These are phyloP conservation scores for Polygonum maritimum DNA, from an alignment of 148 eudicot genomes.

Conservation along the genomic window DNA sequence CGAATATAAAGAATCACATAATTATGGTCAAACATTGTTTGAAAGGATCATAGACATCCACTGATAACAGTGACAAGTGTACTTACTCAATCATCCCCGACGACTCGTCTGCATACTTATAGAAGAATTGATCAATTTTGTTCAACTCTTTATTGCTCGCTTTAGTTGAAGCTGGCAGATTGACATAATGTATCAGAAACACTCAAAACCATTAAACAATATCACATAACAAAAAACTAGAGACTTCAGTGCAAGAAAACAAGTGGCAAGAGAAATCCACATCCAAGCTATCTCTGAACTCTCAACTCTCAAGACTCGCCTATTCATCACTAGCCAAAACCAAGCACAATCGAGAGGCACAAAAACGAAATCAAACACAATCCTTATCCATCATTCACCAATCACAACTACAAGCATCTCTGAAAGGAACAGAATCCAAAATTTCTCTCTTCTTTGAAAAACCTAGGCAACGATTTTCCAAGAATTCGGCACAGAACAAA, in stretches of 20 bases:
- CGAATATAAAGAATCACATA: background rate
- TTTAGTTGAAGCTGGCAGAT: slow-evolving; percentile 55
- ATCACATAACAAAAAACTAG: background rate
- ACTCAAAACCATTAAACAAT: background rate
- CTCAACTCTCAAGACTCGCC: no score
- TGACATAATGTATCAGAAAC: background rate
- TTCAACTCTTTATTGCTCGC: slow-evolving; percentile 71
- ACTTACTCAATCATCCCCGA: slow-evolving; percentile 83
- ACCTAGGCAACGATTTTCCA: background rate
- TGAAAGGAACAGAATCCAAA: background rate
- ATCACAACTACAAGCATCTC: background rate
- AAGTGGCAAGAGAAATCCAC: background rate
- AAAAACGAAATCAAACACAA: background rate
- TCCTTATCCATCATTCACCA: background rate
- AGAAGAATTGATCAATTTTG: slow-evolving; percentile 62
- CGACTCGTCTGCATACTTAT: slow-evolving; percentile 51
- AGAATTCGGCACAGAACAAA: background rate
- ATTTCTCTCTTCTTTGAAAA: background rate
- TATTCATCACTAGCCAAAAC: background rate
- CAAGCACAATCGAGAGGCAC: background rate
- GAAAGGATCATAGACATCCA: background rate
- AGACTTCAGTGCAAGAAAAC: background rate
- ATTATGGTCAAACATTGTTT: background rate
- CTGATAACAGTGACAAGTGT: background rate
- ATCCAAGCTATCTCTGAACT: background rate